phyloP scores from a whole-genome alignment of 495 filamentous ascomycete species.

The Tuber brumale region DNA sequence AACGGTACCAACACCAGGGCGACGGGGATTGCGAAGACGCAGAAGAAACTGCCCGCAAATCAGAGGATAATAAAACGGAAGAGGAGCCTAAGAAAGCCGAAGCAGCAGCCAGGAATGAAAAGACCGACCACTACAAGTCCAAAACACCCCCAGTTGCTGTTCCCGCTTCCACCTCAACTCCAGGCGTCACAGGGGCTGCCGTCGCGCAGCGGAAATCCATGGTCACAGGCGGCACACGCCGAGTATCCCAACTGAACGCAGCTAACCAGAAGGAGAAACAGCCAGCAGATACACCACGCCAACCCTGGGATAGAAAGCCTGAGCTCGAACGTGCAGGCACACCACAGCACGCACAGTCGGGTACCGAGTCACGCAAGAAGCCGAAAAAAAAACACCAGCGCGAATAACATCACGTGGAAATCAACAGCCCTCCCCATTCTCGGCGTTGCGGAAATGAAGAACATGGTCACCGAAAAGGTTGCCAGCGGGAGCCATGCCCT shows the following conservation, averaged over 20 bases:
- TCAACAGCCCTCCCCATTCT: slow-evolving; percentile 34
- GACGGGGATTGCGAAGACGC: slow-evolving; percentile 49
- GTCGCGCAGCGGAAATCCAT: slow-evolving; percentile 42
- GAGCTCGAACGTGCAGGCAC: slow-evolving; percentile 79
- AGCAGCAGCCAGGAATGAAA: slow-evolving; percentile 43
- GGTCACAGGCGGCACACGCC: slow-evolving; percentile 11
- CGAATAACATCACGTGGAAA: slow-evolving; percentile 27
- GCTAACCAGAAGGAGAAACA: slow-evolving; percentile 23
- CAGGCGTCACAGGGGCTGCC: slow-evolving; percentile 54
- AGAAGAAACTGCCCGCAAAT: slow-evolving; percentile 49
- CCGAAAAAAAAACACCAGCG: slow-evolving; percentile 60
- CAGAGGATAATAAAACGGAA: too few relatives aligned
- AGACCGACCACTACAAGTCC: slow-evolving; percentile 27
- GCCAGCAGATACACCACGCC: slow-evolving; percentile 38
- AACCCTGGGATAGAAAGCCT: slow-evolving; percentile 56
- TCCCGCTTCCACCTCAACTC: slow-evolving; percentile 61
- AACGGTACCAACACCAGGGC: slow-evolving; percentile 17
- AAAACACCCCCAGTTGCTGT: slow-evolving; percentile 49
- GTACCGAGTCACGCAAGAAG: slow-evolving; percentile 86
- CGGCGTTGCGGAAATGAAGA: slow-evolving; percentile 43
- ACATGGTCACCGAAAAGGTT: slow-evolving; percentile 43
- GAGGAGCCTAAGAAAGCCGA: slow-evolving; percentile 48
- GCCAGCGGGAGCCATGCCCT: slow-evolving; percentile 44
- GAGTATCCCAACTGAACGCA: neutral
- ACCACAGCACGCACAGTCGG: slow-evolving; percentile 67